Evolutionary conservation across 108 stramenopile species (phyloP), one percentile per base, ranked within the genome.

Genomic region (Aureococcus anophagefferens): DNA sequence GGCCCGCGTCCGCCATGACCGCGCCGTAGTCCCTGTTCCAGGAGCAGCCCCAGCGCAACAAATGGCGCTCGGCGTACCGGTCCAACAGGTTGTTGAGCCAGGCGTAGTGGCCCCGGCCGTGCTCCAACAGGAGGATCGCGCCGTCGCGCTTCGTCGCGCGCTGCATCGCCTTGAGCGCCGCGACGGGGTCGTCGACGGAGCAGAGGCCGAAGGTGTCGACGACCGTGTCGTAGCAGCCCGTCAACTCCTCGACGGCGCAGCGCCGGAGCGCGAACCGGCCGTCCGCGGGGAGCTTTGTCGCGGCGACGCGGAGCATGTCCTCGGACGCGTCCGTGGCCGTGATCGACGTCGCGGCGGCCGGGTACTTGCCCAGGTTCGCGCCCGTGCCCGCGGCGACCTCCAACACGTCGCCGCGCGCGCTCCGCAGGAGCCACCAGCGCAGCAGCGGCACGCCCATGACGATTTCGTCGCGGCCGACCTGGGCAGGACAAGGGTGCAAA

Each of bases 201-300:
- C 94, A 96, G 25, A 96, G 81, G 21, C 94, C 93, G 76, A 96
- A 96, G 0, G 94, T 93, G 80, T 93, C 92, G 13, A 93, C 91
- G 21, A 93, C 86, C 1, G 91, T 90, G 77, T 93, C 93, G 74
- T 91, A 93, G 7, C 69, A 75, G 63, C 89, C 84, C 5, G 83
- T 76, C 75, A 88, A 91, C 17, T 71, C n/a, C 0, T 68, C 44
- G 21, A 88, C 63, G 25, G 80, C 72, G 0, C 74, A 63, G 59
- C 64, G 70, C n/a, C 65, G 66, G 65, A 33, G 40, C 15, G 5
- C 45, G 37, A 28, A 46, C 9, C 40, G 35, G 62, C 36, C 69
- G 29, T 35, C n/a, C n/a, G 33, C 51, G 0, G 36, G 15, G 0
- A 51, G 46, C 72, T 80, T 80, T 15, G 35, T 44, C 63, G 74